Base-by-base conservation (phyloP, 73 alveolate genomes). In the Tetrahymena malaccensis region DNA sequence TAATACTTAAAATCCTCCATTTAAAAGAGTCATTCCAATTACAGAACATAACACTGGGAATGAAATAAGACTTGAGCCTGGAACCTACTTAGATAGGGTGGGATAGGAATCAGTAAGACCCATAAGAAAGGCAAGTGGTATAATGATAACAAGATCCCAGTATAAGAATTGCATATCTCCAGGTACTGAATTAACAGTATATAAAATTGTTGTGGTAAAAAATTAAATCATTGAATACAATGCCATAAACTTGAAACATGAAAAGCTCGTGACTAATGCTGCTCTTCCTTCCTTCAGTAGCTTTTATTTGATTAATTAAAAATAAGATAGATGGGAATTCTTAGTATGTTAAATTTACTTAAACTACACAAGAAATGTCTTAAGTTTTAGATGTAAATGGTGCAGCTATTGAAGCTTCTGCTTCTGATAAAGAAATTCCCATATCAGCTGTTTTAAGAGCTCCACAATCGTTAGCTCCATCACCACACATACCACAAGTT, bases 391-490 rank as follows among this genome's bases (percentile, higher is more conserved):
- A 94, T 33, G 99, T 97, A 94, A 98, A 98, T n/a, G 99, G 98
- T 1, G 99, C 99, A 11, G 99, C 99, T 70, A 98, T 98, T 6
- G 99, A 97, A 9, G 99, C 98, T 58, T 98, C 99, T 38, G 98
- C 99, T n/a, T 96, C 97, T 35, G 99, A 97, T 34, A 98, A 94
- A n/a, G 99, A 98, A 12, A 98, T 96, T 15, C 99, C 99, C 0
- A 98, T 97, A 96, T 98, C 99, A 6, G 99, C 99, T 5, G 96
- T 84, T 55, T 98, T 96, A 84, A 98, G 96, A 25, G 99, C 99
- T 1, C 98, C 98, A 85, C 99, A 98, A 93, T 98, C 99, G 93
- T 98, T 98, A 19, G 99, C 99, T 3, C 99, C 99, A 97, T 98
- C 99, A 15, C 99, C 99, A 94, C 99, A 98, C 99, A 98, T 98